Base-by-base conservation (phyloP, 2,329 filamentous ascomycete species). In the Neophaeococcomyces aloes region DNA sequence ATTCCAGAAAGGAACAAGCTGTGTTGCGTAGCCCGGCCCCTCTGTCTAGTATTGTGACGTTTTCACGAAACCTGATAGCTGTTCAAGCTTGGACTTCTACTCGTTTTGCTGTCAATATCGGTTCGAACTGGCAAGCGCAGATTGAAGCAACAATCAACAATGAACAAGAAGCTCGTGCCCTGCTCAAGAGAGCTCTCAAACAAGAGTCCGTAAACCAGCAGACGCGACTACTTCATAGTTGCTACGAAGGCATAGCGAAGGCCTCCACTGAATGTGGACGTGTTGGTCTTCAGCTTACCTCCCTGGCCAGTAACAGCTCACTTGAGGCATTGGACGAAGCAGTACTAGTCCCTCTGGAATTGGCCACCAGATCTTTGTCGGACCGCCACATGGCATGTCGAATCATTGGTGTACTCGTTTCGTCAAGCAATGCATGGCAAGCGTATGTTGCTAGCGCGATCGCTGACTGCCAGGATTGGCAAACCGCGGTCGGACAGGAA, bases 121-220 rank as follows among this genome's bases (percentile, higher is more conserved):
- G 89, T 53, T 78, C 82, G 35, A 84, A 89, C 49, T 96, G 91
- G 91, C 83, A 87, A 58, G 72, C 80, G 35, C 81, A 83, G 52
- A 69, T 96, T 2, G 83, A 88, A 52, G 76, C 79, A 1, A 71
- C 82, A 5, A 46, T 52, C 21, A 47, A 48, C 42, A 54, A 54
- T 33, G 50, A 54, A 14, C 35, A 45, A 30, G 44, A 49, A 14
- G 52, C 43, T 27, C 42, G 52, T 29, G 18, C 15, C 2, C 46
- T 38, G 38, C 51, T 54, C 27, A 44, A 44, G 15, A 21, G 6
- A 15, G 29, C 19, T 13, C 54, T 59, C 27, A 48, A 59, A 21
- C 62, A 63, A 51, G 56, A 57, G 33, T 53, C 34, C 37, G 13
- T 23, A 43, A 32, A 29, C 42, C 17, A 65, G 18, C 52, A 72